phyloP scores from a whole-genome alignment of 225 moss, liverwort and hornwort genomes.

The Rhytidiadelphus loreus region DNA sequence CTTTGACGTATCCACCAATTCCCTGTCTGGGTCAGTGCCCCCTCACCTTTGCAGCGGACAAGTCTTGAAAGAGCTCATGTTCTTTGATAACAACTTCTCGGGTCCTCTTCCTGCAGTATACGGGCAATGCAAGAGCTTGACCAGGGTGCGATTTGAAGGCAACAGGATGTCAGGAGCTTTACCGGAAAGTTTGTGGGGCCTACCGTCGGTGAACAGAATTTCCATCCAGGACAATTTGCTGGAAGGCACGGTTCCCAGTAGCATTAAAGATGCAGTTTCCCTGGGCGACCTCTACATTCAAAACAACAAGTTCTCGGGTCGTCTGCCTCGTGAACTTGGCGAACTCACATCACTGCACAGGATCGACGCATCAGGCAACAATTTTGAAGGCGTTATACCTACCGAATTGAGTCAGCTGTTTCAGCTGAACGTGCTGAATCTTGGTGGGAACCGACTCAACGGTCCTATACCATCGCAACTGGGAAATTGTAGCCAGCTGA shows the following conservation, averaged over 20 bases:
- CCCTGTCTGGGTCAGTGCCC: conserved; percentile 47
- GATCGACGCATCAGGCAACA: conserved; percentile 47
- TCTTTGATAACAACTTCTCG: conserved; percentile 59
- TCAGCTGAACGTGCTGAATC: conserved; percentile 38
- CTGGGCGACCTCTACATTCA: conserved; percentile 45
- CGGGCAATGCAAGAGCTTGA: conserved; percentile 51
- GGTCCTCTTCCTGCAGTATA: conserved; percentile 52
- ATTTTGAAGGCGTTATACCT: conserved; percentile 42
- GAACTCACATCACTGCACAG: conserved; percentile 32
- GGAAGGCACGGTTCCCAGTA: conserved; percentile 33
- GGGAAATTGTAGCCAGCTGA: conserved; percentile 37
- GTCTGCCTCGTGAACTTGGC: conserved; percentile 42
- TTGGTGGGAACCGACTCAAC: conserved; percentile 41
- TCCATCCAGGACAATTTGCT: conserved; percentile 50
- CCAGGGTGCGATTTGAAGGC: conserved; percentile 45
- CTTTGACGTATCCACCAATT: conserved; percentile 67
- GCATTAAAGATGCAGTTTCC: conserved; percentile 11
- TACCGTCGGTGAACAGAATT: conserved; percentile 28
- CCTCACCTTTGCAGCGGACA: conserved; percentile 44
- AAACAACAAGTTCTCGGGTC: conserved; percentile 54
- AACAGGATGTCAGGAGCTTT: conserved; percentile 43
- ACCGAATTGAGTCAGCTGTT: conserved; percentile 19
- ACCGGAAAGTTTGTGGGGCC: conserved; percentile 53
- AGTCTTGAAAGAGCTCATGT: conserved; percentile 39
- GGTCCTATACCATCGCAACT: conserved; percentile 41